These are phyloP conservation scores for Daldinia concentrica DNA, from an alignment of 495 filamentous ascomycete species.

Conservation along the genomic window DNA sequence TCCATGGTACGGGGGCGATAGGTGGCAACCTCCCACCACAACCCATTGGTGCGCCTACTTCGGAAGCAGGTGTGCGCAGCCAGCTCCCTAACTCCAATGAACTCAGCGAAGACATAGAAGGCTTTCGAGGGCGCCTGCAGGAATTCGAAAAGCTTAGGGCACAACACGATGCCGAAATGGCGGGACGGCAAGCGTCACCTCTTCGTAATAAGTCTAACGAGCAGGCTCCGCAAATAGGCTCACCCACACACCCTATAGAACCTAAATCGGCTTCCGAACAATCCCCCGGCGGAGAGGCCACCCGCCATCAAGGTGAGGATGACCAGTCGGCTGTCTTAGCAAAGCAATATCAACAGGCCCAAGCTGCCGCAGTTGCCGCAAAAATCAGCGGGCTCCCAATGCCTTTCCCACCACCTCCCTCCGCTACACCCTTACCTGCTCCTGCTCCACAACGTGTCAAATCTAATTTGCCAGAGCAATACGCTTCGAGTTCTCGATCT, in stretches of 20 bases:
- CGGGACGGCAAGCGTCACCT: slow-evolving; percentile 40
- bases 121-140: slow-evolving; percentile 61
- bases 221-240: slow-evolving; percentile 14
- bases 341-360: slow-evolving; percentile 88
- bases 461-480: slow-evolving; percentile 83
- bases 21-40: slow-evolving; percentile 45
- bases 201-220: slow-evolving; percentile 39
- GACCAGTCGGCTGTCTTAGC: slow-evolving; percentile 62
- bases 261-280: slow-evolving; percentile 3
- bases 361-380: slow-evolving; percentile 53
- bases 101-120: slow-evolving; percentile 60
- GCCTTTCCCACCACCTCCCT: slow-evolving; percentile 69
- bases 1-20: slow-evolving; percentile 38
- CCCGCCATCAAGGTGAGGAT: slow-evolving; percentile 30
- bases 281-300: slow-evolving; percentile 10
- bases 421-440: slow-evolving; percentile 79
- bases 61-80: slow-evolving; percentile 49
- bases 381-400: slow-evolving; percentile 76
- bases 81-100: slow-evolving; percentile 55
- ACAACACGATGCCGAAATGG: slow-evolving; percentile 63
- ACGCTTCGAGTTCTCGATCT: slow-evolving; percentile 76
- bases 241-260: slow-evolving; percentile 13
- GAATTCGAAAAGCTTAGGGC: slow-evolving; percentile 66
- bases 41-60: slow-evolving; percentile 42
- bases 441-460: slow-evolving; percentile 85